Conservation (phyloP, 352 stramenopile genomes). For the Phytophthora kernoviae region DNA sequence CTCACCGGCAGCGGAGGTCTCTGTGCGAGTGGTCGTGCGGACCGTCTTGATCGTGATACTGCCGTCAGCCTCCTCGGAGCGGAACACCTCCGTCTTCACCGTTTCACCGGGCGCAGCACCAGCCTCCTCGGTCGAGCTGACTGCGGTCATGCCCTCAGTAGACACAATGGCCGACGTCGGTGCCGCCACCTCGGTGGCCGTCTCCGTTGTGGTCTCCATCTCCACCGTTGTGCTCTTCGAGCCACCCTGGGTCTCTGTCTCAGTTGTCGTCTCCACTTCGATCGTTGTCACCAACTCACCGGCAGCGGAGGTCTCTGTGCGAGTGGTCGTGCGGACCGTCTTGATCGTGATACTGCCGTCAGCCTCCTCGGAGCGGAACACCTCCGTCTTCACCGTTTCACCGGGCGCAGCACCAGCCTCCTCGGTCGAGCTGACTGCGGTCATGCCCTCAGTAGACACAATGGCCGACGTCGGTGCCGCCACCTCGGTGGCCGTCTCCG, state of each 20-base stretch:
- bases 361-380: slow-evolving; percentile 8
- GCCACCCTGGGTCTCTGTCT: too few species aligned
- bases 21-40: slow-evolving; percentile 8
- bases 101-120: background rate
- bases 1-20: slow-evolving; percentile 2
- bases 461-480: slow-evolving; percentile 7
- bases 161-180: slow-evolving; percentile 3
- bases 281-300: slow-evolving; percentile 9
- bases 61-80: background rate
- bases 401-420: slow-evolving; percentile 4
- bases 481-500: slow-evolving; percentile 8
- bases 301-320: slow-evolving; percentile 1
- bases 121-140: slow-evolving; percentile 7
- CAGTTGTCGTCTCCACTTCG: too few species aligned
- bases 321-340: slow-evolving; percentile 7
- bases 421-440: slow-evolving; percentile 7
- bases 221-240: too few species aligned
- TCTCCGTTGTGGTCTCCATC: slow-evolving; percentile 6
- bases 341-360: slow-evolving; percentile 8
- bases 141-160: slow-evolving; percentile 2
- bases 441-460: slow-evolving; percentile 1
- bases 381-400: slow-evolving; percentile 8
- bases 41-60: slow-evolving; percentile 8
- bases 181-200: slow-evolving; percentile 2
- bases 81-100: slow-evolving; percentile 10